Base-by-base conservation (phyloP, 805 yeast species). In the Cyberlindnera nakhonratchasimensis region DNA sequence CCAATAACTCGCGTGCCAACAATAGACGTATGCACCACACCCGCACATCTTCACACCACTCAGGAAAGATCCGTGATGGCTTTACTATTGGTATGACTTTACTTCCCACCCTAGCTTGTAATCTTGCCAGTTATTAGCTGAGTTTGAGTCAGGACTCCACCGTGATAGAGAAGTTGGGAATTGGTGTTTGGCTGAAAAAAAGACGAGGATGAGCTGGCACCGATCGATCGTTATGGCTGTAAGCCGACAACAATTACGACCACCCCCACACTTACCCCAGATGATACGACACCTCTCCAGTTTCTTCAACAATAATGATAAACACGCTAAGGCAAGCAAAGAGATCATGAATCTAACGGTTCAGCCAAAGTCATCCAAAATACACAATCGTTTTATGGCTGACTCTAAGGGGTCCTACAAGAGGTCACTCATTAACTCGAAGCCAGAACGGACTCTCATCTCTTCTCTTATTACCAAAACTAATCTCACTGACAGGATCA, bases 261-360 rank as follows among this genome's bases (percentile, higher is more conserved):
- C 16, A 23, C 23, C 36, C 39, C 39, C 39, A 24, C 43, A 40
- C 32, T 35, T 35, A 29, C 43, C 34, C 34, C 39, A 13, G 34
- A 24, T 14, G 23, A 22, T 17, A 19, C 28, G 43, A 16, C 4
- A 23, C 21, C 18, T 39, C 30, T 33, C 43, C n/a, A 35, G 36
- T 22, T 40, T 40, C 39, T 40, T 40, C 36, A 34, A 34, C 26
- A 25, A 34, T 22, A 40, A 40, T 29, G 16, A 29, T 3, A 21
- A 31, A 29, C 16, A 32, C 20, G 6, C 34, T 3, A 20, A 19
- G 3, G 24, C 22, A 31, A 22, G 34, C 14, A 30, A 37, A 10
- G 12, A 29, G 20, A 12, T 37, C 7, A 20, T 6, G 11, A 26
- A 6, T 26, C 19, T 16, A 16, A 28, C 19, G 18, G 10, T 4